Evolutionary conservation across 352 stramenopile genomes (phyloP).

Genomic region (Saprolegnia parasitica): DNA sequence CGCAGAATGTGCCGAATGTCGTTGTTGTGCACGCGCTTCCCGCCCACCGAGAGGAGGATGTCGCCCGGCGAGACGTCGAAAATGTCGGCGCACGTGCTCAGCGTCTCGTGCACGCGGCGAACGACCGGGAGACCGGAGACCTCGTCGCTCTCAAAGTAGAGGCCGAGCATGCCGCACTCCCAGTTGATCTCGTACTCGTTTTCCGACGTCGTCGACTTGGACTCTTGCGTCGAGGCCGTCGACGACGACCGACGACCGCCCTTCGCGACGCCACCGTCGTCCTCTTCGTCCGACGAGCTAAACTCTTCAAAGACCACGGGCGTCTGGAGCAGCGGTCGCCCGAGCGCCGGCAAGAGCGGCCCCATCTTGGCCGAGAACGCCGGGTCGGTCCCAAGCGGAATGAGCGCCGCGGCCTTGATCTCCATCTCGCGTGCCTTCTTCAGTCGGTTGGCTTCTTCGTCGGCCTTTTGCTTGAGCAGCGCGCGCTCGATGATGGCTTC

Average conservation of each 20-base stretch:
- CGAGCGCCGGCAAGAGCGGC: constrained; percentile 46
- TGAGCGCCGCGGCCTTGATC: background rate
- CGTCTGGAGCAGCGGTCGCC: background rate
- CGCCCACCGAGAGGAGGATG: constrained; percentile 11
- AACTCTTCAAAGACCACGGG: background rate
- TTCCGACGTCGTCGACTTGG: background rate
- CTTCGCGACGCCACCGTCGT: constrained; percentile 29
- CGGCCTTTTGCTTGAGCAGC: background rate
- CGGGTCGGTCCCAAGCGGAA: background rate
- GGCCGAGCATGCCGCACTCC: constrained; percentile 74
- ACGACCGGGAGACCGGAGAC: constrained; percentile 79
- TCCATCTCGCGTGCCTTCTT: background rate
- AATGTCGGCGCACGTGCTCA: constrained; percentile 85
- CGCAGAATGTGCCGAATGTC: constrained; percentile 43
- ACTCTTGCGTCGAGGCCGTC: constrained; percentile 14
- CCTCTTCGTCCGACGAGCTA: background rate
- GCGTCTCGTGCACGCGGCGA: constrained; percentile 75
- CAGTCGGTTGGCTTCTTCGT: background rate
- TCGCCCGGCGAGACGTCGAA: constrained; percentile 7
- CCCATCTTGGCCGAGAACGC: background rate
- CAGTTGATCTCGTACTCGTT: constrained; percentile 87
- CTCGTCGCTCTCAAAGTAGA: constrained; percentile 84
- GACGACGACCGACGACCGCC: constrained; percentile 19
- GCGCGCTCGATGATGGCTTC: background rate
- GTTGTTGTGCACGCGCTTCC: background rate